phyloP scores from a whole-genome alignment of 352 stramenopile genomes.

The Globisporangium carolinianum region DNA sequence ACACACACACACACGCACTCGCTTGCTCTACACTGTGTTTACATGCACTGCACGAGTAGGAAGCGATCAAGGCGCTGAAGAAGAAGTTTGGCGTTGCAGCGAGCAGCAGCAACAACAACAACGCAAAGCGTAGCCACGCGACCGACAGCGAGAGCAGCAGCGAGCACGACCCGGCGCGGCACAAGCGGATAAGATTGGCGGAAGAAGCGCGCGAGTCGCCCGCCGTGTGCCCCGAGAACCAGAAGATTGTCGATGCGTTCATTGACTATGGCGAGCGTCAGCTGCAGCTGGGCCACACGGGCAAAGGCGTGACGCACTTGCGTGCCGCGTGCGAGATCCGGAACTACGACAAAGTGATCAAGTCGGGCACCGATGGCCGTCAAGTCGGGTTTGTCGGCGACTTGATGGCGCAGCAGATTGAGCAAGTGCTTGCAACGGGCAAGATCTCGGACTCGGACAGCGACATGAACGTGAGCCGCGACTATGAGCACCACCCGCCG shows the following conservation, averaged over 20 bases:
- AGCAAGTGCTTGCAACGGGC: constrained; percentile 44
- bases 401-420: constrained; percentile 51
- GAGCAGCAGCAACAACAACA: constrained; percentile 16
- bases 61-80: constrained; percentile 26
- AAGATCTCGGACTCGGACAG: constrained; percentile 40
- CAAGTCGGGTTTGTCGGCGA: constrained; percentile 44
- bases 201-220: constrained; percentile 44
- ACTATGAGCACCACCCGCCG: constrained; percentile 36
- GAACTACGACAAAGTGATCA: constrained; percentile 41
- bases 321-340: constrained; percentile 57
- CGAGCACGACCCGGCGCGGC: constrained; percentile 30
- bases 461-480: constrained; percentile 42
- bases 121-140: constrained; percentile 10
- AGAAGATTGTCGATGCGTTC: constrained; percentile 75
- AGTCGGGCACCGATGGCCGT: constrained; percentile 27
- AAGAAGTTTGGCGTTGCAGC: constrained; percentile 18
- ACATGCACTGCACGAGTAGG: background rate
- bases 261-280: constrained; percentile 54
- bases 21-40: background rate
- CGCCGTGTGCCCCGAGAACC: constrained; percentile 40
- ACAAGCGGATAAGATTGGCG: constrained; percentile 52
- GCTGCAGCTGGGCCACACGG: constrained; percentile 53
- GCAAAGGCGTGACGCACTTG: constrained; percentile 66
- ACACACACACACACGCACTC: background rate
- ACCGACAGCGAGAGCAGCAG: constrained; percentile 10